phyloP scores from a whole-genome alignment of 1,284 basidiomycete genomes.

The Apiotrichum mycotoxinovorans region DNA sequence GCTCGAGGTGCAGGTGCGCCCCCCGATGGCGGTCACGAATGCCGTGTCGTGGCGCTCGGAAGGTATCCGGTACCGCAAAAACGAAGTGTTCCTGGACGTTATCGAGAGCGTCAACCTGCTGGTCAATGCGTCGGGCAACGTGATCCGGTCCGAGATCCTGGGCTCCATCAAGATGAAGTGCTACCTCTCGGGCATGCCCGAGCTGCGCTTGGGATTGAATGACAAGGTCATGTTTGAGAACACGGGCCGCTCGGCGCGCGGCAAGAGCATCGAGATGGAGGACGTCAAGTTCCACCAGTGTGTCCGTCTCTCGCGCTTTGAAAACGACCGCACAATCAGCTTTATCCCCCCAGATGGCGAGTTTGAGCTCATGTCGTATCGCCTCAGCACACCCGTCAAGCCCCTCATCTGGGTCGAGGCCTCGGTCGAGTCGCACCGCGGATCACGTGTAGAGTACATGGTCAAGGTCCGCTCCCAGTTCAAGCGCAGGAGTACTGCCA shows the following conservation, averaged over 20 bases:
- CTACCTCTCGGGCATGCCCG: constrained; percentile 98
- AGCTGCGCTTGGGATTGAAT: constrained; percentile 89
- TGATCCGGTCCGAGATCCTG: constrained; percentile 94
- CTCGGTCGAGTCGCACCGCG: constrained; percentile 88
- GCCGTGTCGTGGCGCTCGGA: constrained; percentile 98
- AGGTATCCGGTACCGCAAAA: constrained; percentile 96
- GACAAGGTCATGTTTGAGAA: constrained; percentile 99
- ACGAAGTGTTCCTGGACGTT: constrained; percentile 98
- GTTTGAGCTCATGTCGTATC: constrained; percentile 97
- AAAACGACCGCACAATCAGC: constrained; percentile 97
- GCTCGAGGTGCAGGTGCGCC: constrained; percentile 91
- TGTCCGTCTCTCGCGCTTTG: constrained; percentile 96
- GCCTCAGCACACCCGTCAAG: constrained; percentile 92
- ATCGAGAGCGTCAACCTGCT: constrained; percentile 96
- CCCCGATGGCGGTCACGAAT: constrained; percentile 97
- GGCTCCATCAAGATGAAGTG: constrained; percentile 99
- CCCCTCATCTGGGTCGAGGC: constrained; percentile 98
- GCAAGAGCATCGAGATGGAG: constrained; percentile 99
- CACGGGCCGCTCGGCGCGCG: constrained; percentile 86
- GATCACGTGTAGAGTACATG: constrained; percentile 93
- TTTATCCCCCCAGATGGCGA: constrained; percentile 99
- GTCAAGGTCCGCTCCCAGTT: constrained; percentile 98
- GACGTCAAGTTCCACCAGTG: constrained; percentile 99
- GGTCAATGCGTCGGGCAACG: constrained; percentile 94
- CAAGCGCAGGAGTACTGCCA: constrained; percentile 91